Percentiles rank a stretch among this genome's conserved stretches.
phyloP scores from a whole-genome alignment of 2,329 filamentous ascomycete genomes.

The Trichoderma sp. region DNA sequence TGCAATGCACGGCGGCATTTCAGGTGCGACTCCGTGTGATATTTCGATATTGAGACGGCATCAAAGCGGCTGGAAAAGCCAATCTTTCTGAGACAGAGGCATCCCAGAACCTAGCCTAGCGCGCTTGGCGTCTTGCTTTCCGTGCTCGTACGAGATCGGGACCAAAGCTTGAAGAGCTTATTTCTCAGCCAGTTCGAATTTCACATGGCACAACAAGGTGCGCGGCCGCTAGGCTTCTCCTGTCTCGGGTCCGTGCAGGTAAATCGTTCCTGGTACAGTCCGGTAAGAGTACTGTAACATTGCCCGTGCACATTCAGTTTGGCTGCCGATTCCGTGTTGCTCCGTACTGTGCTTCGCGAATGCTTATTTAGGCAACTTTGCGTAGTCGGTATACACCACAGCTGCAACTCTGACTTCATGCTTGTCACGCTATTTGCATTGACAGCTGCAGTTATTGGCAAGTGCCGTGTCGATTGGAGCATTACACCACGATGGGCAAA shows the following conservation, averaged over 20 bases:
- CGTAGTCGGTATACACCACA: not conserved
- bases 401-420: not conserved
- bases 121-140: slow-evolving; percentile 13
- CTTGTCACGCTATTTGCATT: not conserved
- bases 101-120: not conserved
- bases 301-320: not conserved
- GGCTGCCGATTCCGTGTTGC: not conserved
- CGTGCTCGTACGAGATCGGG: not conserved
- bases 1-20: not conserved
- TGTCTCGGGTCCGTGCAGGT: not conserved
- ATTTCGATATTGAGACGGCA: not conserved
- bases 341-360: not conserved
- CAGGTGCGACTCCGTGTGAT: not conserved
- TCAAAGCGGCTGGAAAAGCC: not conserved
- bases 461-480: not conserved
- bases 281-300: not conserved
- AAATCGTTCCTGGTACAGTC: not conserved
- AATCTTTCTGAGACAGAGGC: not conserved
- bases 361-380: slow-evolving; percentile 6
- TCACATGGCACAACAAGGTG: not conserved
- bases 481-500: not conserved
- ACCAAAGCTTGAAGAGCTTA: slow-evolving; percentile 8
- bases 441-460: not conserved
- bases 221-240: not conserved
- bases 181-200: not conserved